Evolutionary conservation across 164 flowering plant genomes (phyloP).

Genomic region (Kingdonia uniflora): DNA sequence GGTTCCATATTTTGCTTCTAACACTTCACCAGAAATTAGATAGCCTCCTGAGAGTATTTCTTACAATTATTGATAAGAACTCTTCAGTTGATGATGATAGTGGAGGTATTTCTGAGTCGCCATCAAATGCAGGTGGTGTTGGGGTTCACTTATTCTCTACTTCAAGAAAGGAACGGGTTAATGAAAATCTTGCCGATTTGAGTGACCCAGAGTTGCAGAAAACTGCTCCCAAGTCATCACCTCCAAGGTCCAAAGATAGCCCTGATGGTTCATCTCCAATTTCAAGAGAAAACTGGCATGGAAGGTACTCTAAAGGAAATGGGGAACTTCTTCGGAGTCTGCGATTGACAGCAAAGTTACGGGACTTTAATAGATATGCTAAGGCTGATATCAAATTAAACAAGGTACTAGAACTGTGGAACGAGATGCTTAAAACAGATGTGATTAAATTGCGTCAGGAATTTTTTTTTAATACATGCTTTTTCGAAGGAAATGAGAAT

Average conservation of each 20-base stretch:
- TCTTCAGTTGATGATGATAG: conserved; percentile 74
- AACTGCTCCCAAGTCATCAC: conserved; percentile 32
- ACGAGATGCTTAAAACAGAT: conserved; percentile 79
- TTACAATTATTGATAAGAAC: conserved; percentile 42
- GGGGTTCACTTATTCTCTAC: conserved; percentile 27
- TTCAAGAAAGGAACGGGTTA: conserved; percentile 39
- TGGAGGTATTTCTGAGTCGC: conserved; percentile 38
- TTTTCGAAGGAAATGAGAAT: conserved; percentile 84
- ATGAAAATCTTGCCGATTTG: conserved; percentile 37
- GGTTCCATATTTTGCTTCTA: too few relatives aligned
- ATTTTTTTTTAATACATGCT: conserved; percentile 74
- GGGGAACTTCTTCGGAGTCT: conserved; percentile 58
- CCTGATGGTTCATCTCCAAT: conserved; percentile 50
- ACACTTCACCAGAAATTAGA: conserved; percentile 80
- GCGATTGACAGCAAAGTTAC: conserved; percentile 80
- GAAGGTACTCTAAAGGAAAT: conserved; percentile 48
- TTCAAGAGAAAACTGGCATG: conserved; percentile 76
- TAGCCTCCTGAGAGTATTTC: conserved; percentile 46
- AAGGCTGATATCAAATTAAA: conserved; percentile 82
- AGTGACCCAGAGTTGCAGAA: conserved; percentile 53
- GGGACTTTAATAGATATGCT: conserved; percentile 85
- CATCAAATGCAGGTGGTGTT: conserved; percentile 21
- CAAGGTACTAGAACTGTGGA: conserved; percentile 95
- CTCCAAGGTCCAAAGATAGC: conserved; percentile 44
- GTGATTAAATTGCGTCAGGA: conserved; percentile 90